Percentiles rank a stretch among this genome's conserved stretches.
phyloP scores from a whole-genome alignment of 73 alveolate genomes.

The Paramecium bursaria region DNA sequence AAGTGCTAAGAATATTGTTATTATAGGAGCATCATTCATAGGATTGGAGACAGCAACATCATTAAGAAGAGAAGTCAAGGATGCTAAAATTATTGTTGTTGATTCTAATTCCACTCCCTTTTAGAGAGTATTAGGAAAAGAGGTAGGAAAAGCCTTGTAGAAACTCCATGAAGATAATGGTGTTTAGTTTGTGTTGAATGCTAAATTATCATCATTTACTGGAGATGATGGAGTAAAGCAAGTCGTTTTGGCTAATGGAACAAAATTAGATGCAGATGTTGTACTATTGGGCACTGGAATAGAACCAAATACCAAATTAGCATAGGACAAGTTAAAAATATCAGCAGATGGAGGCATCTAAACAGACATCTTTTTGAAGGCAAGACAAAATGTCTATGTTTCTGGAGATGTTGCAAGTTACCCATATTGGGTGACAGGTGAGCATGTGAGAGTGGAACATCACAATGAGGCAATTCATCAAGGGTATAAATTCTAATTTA shows the following conservation, averaged over 20 bases:
- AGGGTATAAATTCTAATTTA: conserved; percentile 35
- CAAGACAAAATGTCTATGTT: conserved; percentile 85
- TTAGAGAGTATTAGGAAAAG: conserved; percentile 81
- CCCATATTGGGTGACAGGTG: conserved; percentile 83
- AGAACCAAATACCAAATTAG: conserved; percentile 74
- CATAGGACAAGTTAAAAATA: conserved; percentile 67
- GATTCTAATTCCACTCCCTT: conserved; percentile 73
- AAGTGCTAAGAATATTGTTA: conserved; percentile 78
- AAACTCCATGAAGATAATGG: conserved; percentile 76
- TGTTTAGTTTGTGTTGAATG: conserved; percentile 68
- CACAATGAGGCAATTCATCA: conserved; percentile 81
- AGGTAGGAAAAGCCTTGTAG: conserved; percentile 75
- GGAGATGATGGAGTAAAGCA: conserved; percentile 71
- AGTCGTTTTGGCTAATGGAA: conserved; percentile 79
- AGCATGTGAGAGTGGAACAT: conserved; percentile 87
- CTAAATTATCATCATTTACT: conserved; percentile 72
- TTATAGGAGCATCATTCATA: conserved; percentile 88
- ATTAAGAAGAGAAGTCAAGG: conserved; percentile 69
- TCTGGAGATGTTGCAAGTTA: conserved; percentile 92
- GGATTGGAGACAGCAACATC: conserved; percentile 89
- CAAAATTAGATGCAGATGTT: conserved; percentile 80
- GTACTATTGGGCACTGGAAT: conserved; percentile 91
- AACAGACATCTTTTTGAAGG: conserved; percentile 79
- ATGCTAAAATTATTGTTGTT: conserved; percentile 78
- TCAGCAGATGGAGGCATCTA: conserved; percentile 76